These are phyloP conservation scores for Diospyros kaki DNA, from an alignment of 148 eudicot species.

Conservation along the genomic window DNA sequence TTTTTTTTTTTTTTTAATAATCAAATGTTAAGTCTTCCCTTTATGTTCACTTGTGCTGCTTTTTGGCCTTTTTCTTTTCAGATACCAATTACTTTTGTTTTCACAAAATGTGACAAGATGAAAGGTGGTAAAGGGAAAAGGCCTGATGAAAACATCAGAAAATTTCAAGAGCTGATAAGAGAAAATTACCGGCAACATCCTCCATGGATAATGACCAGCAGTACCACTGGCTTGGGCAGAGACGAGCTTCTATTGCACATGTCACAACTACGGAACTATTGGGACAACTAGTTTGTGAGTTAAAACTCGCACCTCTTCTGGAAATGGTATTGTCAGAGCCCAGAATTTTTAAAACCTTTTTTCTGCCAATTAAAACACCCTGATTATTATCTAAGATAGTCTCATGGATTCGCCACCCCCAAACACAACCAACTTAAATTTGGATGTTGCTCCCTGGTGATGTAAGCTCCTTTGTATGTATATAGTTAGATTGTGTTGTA, in stretches of 20 bases:
- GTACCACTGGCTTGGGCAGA: slow-evolving; percentile 81
- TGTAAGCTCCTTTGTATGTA: slow-evolving; percentile 7
- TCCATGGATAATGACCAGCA: slow-evolving; percentile 97
- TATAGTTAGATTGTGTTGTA: background rate
- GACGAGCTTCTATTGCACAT: slow-evolving; percentile 86
- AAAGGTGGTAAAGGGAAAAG: slow-evolving; percentile 67
- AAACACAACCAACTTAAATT: background rate
- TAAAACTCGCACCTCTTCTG: background rate
- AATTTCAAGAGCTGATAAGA: slow-evolving; percentile 61
- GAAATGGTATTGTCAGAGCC: background rate
- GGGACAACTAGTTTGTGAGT: slow-evolving; percentile 51
- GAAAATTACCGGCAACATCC: slow-evolving; percentile 58
- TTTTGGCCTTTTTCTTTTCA: slow-evolving; percentile 23
- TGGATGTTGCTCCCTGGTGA: background rate
- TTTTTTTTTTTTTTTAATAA: too few species aligned
- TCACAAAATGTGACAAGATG: slow-evolving; percentile 87
- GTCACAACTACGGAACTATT: slow-evolving; percentile 94
- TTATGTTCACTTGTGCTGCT: background rate
- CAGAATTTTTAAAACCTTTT: background rate
- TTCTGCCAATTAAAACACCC: background rate
- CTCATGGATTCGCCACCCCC: background rate
- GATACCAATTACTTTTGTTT: slow-evolving; percentile 87
- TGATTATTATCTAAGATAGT: background rate
- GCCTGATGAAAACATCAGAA: slow-evolving; percentile 76
- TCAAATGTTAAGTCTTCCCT: background rate